These are phyloP conservation scores for Hypomontagnella submonticulosa DNA, from an alignment of 495 filamentous ascomycete species.

Conservation along the genomic window DNA sequence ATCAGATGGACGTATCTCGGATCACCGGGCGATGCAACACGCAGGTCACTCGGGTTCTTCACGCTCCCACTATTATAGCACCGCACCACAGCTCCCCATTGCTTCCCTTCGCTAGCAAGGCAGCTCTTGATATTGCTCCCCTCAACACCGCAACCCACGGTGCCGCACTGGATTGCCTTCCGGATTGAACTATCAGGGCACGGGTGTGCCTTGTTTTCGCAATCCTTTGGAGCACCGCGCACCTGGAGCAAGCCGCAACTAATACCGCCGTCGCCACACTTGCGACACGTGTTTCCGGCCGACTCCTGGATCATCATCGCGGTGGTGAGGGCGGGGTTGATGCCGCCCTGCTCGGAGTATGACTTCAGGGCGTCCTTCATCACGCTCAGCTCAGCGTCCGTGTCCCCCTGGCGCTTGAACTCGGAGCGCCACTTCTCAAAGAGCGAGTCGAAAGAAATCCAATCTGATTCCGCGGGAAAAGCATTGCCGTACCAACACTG, in stretches of 20 bases:
- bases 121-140: constrained; percentile 15
- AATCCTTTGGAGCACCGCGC: constrained; percentile 8
- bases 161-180: constrained; percentile 9
- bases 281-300: neutral
- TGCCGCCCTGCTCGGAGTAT: constrained; percentile 1
- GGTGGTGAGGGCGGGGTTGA: constrained; percentile 3
- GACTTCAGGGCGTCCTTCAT: constrained; percentile 5
- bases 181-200: constrained; percentile 5
- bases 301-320: constrained; percentile 20
- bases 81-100: constrained; percentile 13
- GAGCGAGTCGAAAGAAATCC: constrained; percentile 18
- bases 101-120: constrained; percentile 1
- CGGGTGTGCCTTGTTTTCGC: constrained; percentile 5
- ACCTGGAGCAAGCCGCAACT: constrained; percentile 16
- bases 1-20: constrained; percentile 15
- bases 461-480: constrained; percentile 10
- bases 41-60: neutral
- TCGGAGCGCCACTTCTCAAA: constrained; percentile 15
- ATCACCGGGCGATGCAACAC: neutral
- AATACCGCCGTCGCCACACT: constrained; percentile 1
- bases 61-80: constrained; percentile 16
- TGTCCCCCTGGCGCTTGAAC: constrained; percentile 1
- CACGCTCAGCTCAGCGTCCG: neutral
- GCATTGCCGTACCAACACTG: constrained; percentile 19
- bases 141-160: constrained; percentile 5